Base-by-base conservation (phyloP, 805 yeast species). In the Metschnikowia cerradonensis region DNA sequence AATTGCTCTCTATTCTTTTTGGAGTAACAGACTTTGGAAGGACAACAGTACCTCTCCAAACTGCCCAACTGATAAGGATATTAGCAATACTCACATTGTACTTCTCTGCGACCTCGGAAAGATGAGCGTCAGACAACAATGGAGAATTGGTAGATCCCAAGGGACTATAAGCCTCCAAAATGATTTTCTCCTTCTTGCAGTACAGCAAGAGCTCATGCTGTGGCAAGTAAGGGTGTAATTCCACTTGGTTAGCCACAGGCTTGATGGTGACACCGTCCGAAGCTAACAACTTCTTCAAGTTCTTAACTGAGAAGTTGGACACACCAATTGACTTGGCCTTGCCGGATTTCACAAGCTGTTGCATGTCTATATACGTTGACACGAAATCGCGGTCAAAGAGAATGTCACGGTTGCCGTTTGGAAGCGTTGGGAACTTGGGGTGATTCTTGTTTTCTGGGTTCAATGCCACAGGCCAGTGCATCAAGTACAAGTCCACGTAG, bases 391-490 rank as follows among this genome's bases (percentile, higher is more conserved):
- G 63, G 47, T 64, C 71, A 15, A 56, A 49, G 20, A 61, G 55
- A 33, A 72, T 62, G 41, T 67, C 70, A 41, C 75, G 67, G 23
- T 66, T 66, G 6, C 74, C 79, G 59, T 62, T 63, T 40, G 67
- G 67, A 40, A 58, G 61, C 17, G 54, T 61, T 45, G 78, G 77
- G 41, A 73, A 60, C 52, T 55, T 60, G 69, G 74, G 41, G 74
- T 67, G 55, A 6, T 45, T 13, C 37, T 51, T 48, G 14, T 64
- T 64, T 17, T 70, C 71, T n/a, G 74, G 67, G 48, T 75, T 77
- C 52, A 79, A 65, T 11, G 85, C 72, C 39, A 79, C 78, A 5
- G 96, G 96, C 95, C 95, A 89, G 68, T 89, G 96, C 65, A 88
- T 77, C 62, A 89, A 75, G 64, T 83, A 83, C 52, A 89, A 71